phyloP scores from a whole-genome alignment of 2,329 filamentous ascomycete species.

The Penicillium occitanis region DNA sequence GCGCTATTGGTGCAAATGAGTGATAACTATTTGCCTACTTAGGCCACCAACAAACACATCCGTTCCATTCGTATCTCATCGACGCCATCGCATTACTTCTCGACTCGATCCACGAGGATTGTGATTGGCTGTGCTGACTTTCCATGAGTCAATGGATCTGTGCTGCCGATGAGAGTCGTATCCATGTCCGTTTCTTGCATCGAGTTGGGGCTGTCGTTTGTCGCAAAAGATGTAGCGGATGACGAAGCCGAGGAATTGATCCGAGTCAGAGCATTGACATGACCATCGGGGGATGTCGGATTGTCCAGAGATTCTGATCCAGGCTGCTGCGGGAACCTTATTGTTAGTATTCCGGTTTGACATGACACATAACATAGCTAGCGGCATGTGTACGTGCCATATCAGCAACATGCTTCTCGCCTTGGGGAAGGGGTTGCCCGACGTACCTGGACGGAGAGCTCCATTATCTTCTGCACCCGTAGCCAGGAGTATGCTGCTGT shows the following conservation, averaged over 20 bases:
- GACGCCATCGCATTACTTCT: not conserved
- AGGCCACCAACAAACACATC: not conserved
- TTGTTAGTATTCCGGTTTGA: not conserved
- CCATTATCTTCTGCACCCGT: conserved; percentile 21
- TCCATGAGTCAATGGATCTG: not conserved
- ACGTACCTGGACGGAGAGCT: conserved; percentile 14
- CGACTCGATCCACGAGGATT: not conserved
- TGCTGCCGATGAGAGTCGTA: not conserved
- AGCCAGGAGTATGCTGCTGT: conserved; percentile 24
- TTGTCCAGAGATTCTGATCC: conserved; percentile 16
- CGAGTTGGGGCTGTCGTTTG: not conserved
- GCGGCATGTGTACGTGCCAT: conserved; percentile 4
- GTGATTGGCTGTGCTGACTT: not conserved
- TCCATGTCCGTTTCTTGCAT: not conserved
- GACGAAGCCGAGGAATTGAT: conserved; percentile 13
- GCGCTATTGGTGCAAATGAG: not conserved
- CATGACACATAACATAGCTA: not conserved
- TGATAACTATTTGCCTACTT: not conserved
- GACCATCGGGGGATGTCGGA: conserved; percentile 5
- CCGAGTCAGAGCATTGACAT: conserved; percentile 7
- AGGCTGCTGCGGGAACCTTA: conserved; percentile 12
- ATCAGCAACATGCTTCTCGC: not conserved
- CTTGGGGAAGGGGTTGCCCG: not conserved
- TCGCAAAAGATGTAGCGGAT: conserved; percentile 8
- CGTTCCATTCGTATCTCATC: not conserved